These are phyloP conservation scores for Trichophyton benhamiae DNA, from an alignment of 2,329 filamentous ascomycete species.

Conservation along the genomic window DNA sequence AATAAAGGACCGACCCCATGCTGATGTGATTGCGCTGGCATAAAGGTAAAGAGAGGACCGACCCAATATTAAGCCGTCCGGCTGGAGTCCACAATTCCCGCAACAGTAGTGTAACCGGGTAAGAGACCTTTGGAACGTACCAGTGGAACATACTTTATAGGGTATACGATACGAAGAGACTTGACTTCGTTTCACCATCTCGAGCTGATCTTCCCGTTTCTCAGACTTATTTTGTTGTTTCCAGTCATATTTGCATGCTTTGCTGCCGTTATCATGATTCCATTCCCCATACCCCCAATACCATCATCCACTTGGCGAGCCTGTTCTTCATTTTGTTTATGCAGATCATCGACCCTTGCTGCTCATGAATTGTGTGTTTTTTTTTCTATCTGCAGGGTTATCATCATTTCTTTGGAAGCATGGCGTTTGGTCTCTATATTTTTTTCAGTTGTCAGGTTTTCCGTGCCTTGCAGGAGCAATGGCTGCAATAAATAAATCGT, in stretches of 20 bases:
- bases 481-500: neutral
- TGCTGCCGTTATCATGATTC: neutral
- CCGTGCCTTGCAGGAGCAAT: neutral
- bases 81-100: neutral
- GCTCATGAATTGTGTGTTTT: neutral
- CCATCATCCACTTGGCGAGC: neutral
- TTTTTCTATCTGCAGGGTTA: neutral
- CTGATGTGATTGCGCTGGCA: neutral
- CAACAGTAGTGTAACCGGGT: neutral
- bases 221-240: neutral
- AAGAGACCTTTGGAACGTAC: neutral
- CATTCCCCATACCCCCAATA: neutral
- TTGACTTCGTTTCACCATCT: neutral
- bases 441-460: neutral
- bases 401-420: constrained; percentile 1
- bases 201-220: neutral
- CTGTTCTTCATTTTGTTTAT: neutral
- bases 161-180: neutral
- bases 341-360: neutral
- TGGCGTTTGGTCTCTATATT: neutral
- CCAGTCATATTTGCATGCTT: neutral
- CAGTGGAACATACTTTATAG: neutral
- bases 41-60: neutral
- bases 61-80: neutral
- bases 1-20: neutral